Percentiles rank a stretch among this genome's conserved stretches.
These are phyloP conservation scores for Fusarium heterosporum DNA, from an alignment of 2,329 filamentous ascomycete genomes.

Conservation along the genomic window DNA sequence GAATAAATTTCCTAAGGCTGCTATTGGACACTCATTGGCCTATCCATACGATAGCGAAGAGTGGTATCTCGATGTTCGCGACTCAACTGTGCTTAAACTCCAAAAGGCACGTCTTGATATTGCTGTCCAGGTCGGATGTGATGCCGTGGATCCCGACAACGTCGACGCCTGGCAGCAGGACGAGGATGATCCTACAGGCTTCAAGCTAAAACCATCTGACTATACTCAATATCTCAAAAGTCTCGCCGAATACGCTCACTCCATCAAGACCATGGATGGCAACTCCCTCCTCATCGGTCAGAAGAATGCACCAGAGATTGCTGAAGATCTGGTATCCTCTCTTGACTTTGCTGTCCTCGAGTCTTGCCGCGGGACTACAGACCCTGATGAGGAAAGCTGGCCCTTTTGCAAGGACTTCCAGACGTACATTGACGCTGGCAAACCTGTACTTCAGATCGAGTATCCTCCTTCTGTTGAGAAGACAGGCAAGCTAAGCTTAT, in stretches of 20 bases:
- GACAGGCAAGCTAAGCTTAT: constrained; percentile 40
- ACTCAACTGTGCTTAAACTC: constrained; percentile 42
- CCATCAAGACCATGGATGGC: constrained; percentile 42
- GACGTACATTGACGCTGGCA: constrained; percentile 46
- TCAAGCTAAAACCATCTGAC: constrained; percentile 47
- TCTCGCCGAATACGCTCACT: constrained; percentile 49
- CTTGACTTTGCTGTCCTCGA: constrained; percentile 54
- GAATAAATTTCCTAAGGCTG: constrained; percentile 42
- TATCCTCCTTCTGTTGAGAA: constrained; percentile 48
- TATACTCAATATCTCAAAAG: constrained; percentile 48
- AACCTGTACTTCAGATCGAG: constrained; percentile 52
- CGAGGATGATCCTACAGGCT: constrained; percentile 47
- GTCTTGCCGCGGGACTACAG: constrained; percentile 49
- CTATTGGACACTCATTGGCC: constrained; percentile 43
- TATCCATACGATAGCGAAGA: constrained; percentile 47
- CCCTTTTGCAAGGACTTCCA: constrained; percentile 50
- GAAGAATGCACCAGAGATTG: constrained; percentile 50
- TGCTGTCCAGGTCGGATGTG: constrained; percentile 49
- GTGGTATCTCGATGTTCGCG: constrained; percentile 48
- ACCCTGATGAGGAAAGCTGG: constrained; percentile 29
- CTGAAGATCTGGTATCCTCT: constrained; percentile 39
- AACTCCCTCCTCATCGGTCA: constrained; percentile 50
- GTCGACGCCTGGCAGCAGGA: constrained; percentile 49
- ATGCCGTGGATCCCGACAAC: constrained; percentile 53
- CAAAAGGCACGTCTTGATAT: constrained; percentile 49